Evolutionary conservation across 1,284 basidiomycete species (phyloP), one percentile per base, ranked within the genome.

Genomic region (Calocybe gambosa): DNA sequence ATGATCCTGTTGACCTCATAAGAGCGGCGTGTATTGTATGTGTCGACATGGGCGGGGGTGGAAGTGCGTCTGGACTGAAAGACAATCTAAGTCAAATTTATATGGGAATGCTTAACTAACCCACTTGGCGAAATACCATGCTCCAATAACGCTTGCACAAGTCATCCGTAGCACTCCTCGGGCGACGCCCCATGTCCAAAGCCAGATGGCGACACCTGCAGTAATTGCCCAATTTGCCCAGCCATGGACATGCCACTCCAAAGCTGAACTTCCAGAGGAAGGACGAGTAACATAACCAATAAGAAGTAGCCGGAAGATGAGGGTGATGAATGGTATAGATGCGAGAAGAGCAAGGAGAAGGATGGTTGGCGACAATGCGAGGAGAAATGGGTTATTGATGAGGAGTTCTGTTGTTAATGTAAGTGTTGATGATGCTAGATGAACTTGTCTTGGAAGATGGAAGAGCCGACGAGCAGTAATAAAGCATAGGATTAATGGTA

Each of bases 121-220:
- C 45, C 60, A 89, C 83, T 89, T 78, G 39, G 86, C 77, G 59
- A 93, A 95, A 62, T 95, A 96, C 92, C 93, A 97, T 34, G 87
- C 83, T 0, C 91, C 93, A 31, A 97, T 79, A 1, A 93, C 89
- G 20, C 82, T 86, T 0, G 90, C 84, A 39, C 85, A 82, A 0
- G 84, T 81, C 34, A 88, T 89, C 4, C 90, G 73, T 43, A 93
- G 68, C 0, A 92, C 63, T 0, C 93, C 93, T 25, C 93, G 75
- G 12, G 89, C 80, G 2, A 96, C 83, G 13, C 83, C 88, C 89
- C 92, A 94, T 8, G 80, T 88, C 93, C 93, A 97, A 1, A 93
- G 64, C 89, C 92, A 95, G 0, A 89, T 71, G 0, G 69, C 70
- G 1, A 85, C 68, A 0, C 85, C 78, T 2, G 75, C 73, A 36